Evolutionary conservation across 139 green algal genomes (phyloP).

Genomic region (Chlamydomonas schloesseri): DNA sequence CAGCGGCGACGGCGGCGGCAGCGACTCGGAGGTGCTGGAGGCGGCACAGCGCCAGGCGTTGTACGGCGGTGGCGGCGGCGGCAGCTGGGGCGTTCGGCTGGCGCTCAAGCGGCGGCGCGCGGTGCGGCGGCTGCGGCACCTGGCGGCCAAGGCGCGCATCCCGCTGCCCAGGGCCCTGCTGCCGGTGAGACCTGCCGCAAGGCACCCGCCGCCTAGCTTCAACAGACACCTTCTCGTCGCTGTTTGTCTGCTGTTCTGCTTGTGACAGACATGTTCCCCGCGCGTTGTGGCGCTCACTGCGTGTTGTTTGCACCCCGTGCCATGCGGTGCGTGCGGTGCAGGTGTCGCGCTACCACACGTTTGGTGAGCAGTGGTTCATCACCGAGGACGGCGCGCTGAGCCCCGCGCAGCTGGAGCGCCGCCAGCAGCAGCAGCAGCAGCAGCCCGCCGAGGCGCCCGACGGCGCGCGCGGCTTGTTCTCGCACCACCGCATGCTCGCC

Average conservation of each 20-base stretch:
- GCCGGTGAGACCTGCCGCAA: slow-evolving; percentile 25
- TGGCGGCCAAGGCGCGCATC: slow-evolving; percentile 8
- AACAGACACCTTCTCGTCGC: too few relatives aligned
- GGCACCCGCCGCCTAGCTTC: too few relatives aligned
- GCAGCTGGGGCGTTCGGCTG: slow-evolving; percentile 7
- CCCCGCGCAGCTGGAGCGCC: not conserved
- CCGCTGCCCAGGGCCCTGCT: slow-evolving; percentile 31
- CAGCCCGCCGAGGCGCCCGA: not conserved
- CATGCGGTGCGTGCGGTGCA: not conserved
- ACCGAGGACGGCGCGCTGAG: slow-evolving; percentile 30
- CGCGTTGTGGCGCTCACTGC: too few relatives aligned
- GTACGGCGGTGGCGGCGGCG: not conserved
- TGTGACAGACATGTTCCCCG: too few relatives aligned
- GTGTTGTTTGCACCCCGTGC: too few relatives aligned
- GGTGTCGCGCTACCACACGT: slow-evolving; percentile 53
- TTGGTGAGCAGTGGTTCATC: slow-evolving; percentile 44
- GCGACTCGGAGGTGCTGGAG: not conserved
- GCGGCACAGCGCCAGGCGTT: not conserved
- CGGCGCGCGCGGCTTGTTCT: slow-evolving; percentile 37
- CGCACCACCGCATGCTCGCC: slow-evolving; percentile 41
- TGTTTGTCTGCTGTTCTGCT: too few relatives aligned
- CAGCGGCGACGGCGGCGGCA: not conserved
- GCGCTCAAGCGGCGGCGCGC: not conserved
- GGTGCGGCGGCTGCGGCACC: not conserved
- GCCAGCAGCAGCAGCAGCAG: not conserved